Percentiles rank a stretch among this genome's conserved stretches.
Conservation (phyloP, 164 flowering plant genomes). For the Tetracentron sinense region DNA sequence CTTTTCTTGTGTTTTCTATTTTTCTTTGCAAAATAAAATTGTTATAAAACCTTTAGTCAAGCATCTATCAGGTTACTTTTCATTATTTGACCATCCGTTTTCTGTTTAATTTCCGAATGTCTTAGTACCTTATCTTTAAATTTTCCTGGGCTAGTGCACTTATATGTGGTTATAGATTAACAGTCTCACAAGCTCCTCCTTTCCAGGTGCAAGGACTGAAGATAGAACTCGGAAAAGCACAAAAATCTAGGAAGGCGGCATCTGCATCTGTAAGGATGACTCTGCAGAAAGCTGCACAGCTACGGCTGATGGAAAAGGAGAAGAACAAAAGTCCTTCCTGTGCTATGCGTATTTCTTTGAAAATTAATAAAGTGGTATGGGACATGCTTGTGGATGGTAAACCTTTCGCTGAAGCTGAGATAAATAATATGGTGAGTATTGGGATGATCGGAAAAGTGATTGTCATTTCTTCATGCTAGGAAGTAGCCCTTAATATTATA, state of each 20-base stretch:
- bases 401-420: conserved; percentile 98
- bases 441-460: not conserved
- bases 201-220: conserved; percentile 76
- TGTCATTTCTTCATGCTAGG: not conserved
- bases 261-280: conserved; percentile 76
- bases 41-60: not conserved
- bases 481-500: not conserved
- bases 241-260: conserved; percentile 75
- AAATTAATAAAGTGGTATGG: conserved; percentile 94
- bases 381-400: conserved; percentile 96
- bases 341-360: conserved; percentile 9
- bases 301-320: conserved; percentile 93
- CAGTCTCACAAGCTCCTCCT: conserved; percentile 1
- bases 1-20: not conserved
- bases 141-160: not conserved
- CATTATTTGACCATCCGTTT: not conserved
- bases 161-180: not conserved
- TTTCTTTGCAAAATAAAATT: too few relatives aligned
- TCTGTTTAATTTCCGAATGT: not conserved
- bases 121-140: not conserved
- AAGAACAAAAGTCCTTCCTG: conserved; percentile 94
- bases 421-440: conserved; percentile 84
- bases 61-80: too few relatives aligned
- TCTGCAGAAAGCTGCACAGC: conserved; percentile 90
- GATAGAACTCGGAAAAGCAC: conserved; percentile 62